Evolutionary conservation across 2,329 filamentous ascomycete species (phyloP), one percentile per base, ranked within the genome.

Genomic region (Verticillium zaregamsianum): DNA sequence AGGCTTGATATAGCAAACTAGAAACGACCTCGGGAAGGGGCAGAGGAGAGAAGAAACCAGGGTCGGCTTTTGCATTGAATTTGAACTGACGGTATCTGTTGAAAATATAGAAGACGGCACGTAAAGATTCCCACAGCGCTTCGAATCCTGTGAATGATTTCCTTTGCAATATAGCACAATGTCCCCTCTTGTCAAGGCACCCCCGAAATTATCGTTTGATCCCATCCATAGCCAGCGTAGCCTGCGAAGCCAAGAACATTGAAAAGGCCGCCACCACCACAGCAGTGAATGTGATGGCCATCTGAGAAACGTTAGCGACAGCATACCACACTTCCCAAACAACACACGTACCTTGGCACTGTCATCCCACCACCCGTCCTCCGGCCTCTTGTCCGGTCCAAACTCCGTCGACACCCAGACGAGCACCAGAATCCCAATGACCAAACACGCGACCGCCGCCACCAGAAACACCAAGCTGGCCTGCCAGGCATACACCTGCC

Each of bases 401-500:
- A 61, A 67, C 23, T 57, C 59, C 14, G 66, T 62, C 12, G 59
- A 61, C 6, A 65, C 63, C 68, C 68, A 69, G 17, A 69, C 66
- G 7, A 69, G 62, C 17, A 68, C 59, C 2, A 60, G 37, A 17
- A 69, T 65, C 0, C 68, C 68, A 2, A 40, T 17, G 8, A 69
- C 61, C 67, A 69, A 62, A 59, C 64, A 66, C 3, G 64, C 14
- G 7, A 68, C 68, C 17, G 67, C 63, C 3, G 58, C 63, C 2
- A 66, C 59, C 17, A 69, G 64, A 31, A 69, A 61, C 31, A 60
- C 11, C 1, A 67, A 56, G 32, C 64, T 67, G 5, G 66, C 60
- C 66, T 69, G 67, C 68, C 68, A 69, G 4, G 67, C 66, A 28
- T 66, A 68, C 9, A 68, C 63, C 52, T 68, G 68, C 60, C 62